Percentiles rank a stretch among this genome's conserved stretches.
These are phyloP conservation scores for Hymenoscyphus fraxineus DNA, from an alignment of 2,329 filamentous ascomycete genomes.

Conservation along the genomic window DNA sequence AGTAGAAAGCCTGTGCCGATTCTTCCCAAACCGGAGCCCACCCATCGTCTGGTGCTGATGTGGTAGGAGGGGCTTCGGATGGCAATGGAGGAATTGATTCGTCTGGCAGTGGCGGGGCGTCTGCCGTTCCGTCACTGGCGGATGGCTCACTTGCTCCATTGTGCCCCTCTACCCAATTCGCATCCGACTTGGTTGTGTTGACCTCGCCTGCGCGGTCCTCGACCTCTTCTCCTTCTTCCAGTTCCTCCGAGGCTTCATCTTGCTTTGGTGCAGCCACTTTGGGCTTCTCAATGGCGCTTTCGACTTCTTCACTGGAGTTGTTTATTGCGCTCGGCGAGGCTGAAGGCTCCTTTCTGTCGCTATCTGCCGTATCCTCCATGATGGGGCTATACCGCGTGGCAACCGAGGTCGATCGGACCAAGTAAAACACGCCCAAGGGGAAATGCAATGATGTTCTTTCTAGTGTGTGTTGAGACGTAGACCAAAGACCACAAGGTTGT, in stretches of 20 bases:
- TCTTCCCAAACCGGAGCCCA: conserved; percentile 81
- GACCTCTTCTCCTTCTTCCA: conserved; percentile 30
- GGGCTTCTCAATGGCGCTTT: background rate
- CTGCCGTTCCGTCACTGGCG: conserved; percentile 15
- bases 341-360: conserved; percentile 4
- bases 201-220: conserved; percentile 12
- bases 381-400: background rate
- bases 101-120: conserved; percentile 42
- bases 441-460: background rate
- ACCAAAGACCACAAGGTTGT: background rate
- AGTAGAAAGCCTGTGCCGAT: conserved; percentile 68
- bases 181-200: conserved; percentile 12
- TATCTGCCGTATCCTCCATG: background rate
- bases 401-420: background rate
- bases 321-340: conserved; percentile 5
- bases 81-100: conserved; percentile 39
- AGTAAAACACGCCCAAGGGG: background rate
- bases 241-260: background rate
- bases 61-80: conserved; percentile 46
- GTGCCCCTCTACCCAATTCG: conserved; percentile 18
- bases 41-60: conserved; percentile 61
- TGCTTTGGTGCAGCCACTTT: background rate
- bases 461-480: background rate
- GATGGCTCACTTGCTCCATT: conserved; percentile 14
- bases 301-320: background rate